Evolutionary conservation across 2,329 filamentous ascomycete species (phyloP).

Genomic region (Colletotrichum sublineola): DNA sequence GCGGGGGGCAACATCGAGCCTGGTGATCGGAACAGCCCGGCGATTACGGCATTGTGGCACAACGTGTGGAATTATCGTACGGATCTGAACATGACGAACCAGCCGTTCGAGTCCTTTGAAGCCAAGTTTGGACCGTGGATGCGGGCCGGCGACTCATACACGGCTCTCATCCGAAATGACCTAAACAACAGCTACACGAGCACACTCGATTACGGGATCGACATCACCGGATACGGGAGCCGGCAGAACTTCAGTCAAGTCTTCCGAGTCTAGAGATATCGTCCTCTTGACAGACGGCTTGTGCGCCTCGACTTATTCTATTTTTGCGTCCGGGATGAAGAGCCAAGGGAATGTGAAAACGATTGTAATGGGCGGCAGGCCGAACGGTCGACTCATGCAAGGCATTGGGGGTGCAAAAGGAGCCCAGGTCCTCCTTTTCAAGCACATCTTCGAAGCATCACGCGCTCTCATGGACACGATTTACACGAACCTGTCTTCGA

Average conservation of each 20-base stretch:
- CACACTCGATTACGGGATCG: slow-evolving; percentile 57
- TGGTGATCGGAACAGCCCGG: slow-evolving; percentile 50
- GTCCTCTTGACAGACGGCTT: slow-evolving; percentile 69
- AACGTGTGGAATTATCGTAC: slow-evolving; percentile 57
- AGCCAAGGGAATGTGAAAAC: slow-evolving; percentile 43
- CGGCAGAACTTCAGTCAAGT: slow-evolving; percentile 62
- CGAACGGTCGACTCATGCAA: slow-evolving; percentile 61
- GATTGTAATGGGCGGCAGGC: slow-evolving; percentile 26
- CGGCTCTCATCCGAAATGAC: slow-evolving; percentile 64
- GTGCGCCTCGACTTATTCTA: slow-evolving; percentile 70
- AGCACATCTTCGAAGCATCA: slow-evolving; percentile 45
- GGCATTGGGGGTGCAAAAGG: slow-evolving; percentile 56
- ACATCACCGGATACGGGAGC: slow-evolving; percentile 64
- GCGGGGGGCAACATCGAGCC: slow-evolving; percentile 61
- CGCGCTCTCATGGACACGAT: background rate
- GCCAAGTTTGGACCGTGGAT: slow-evolving; percentile 57
- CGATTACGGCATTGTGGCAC: slow-evolving; percentile 56
- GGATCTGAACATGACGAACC: slow-evolving; percentile 61
- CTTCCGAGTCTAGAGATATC: slow-evolving; percentile 69
- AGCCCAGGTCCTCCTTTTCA: slow-evolving; percentile 53
- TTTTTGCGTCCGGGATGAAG: slow-evolving; percentile 67
- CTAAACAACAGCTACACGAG: slow-evolving; percentile 58
- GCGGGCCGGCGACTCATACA: slow-evolving; percentile 66
- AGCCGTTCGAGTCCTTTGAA: slow-evolving; percentile 56
- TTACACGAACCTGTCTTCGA: slow-evolving; percentile 46